Evolutionary conservation across 306 rosid genomes (phyloP).

Genomic region (Prunus salicina): DNA sequence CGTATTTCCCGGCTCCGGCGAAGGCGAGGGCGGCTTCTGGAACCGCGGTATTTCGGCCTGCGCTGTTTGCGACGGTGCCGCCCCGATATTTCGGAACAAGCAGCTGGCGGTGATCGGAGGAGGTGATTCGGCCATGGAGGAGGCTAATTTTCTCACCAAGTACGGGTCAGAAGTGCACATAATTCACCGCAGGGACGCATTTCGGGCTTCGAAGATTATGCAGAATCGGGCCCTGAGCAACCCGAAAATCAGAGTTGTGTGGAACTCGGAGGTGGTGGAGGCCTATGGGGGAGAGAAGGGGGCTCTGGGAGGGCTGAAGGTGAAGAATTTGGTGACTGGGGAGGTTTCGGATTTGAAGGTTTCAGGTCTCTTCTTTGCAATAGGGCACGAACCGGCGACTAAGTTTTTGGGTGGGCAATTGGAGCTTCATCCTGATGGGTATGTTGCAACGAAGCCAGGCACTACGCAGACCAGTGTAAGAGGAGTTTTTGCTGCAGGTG

Average conservation of each 20-base stretch:
- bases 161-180: slow-evolving; percentile 70
- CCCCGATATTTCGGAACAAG: slow-evolving; percentile 67
- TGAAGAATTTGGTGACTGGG: slow-evolving; percentile 52
- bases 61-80: slow-evolving; percentile 89
- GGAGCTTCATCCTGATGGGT: slow-evolving; percentile 63
- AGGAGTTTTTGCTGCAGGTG: slow-evolving; percentile 94
- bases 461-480: slow-evolving; percentile 58
- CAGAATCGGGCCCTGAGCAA: slow-evolving; percentile 61
- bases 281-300: slow-evolving; percentile 50
- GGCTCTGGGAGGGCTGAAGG: slow-evolving; percentile 63
- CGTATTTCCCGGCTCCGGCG: slow-evolving; percentile 55
- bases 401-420: slow-evolving; percentile 77
- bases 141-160: slow-evolving; percentile 77
- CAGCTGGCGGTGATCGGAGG: slow-evolving; percentile 82
- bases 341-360: slow-evolving; percentile 67
- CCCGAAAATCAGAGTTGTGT: slow-evolving; percentile 60
- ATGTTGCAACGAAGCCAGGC: slow-evolving; percentile 59
- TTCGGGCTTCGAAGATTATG: slow-evolving; percentile 86
- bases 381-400: slow-evolving; percentile 87
- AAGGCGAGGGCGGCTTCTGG: slow-evolving; percentile 67
- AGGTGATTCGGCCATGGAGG: slow-evolving; percentile 91
- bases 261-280: slow-evolving; percentile 69
- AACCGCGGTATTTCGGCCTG: slow-evolving; percentile 82
- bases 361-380: slow-evolving; percentile 71
- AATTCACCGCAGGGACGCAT: slow-evolving; percentile 65